phyloP scores from a whole-genome alignment of 345 rosid species.

The Boechera stricta region DNA sequence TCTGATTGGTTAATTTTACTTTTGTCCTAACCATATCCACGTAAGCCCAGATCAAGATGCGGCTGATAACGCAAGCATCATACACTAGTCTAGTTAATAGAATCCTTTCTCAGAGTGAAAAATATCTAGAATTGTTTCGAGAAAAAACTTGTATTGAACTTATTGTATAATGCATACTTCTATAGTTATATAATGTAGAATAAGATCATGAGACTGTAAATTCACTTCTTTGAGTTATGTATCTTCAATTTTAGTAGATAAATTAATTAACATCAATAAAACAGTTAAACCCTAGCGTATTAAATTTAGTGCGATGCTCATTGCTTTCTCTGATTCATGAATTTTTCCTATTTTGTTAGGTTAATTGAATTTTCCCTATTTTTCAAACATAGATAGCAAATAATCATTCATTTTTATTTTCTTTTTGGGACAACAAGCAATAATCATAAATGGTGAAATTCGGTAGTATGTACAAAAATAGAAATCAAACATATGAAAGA shows the following conservation, averaged over 20 bases:
- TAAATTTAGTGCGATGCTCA: not conserved
- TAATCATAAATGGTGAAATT: conserved; percentile 8
- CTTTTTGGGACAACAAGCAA: too few relatives aligned
- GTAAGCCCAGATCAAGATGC: conserved; percentile 43
- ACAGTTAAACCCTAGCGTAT: not conserved
- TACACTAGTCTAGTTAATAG: not conserved
- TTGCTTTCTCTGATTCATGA: conserved; percentile 32
- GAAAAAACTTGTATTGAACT: not conserved
- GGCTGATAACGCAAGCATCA: conserved; percentile 43
- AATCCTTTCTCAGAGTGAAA: not conserved
- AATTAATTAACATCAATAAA: not conserved
- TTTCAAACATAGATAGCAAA: conserved; percentile 22
- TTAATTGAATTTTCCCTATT: conserved; percentile 28
- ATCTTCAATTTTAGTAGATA: not conserved
- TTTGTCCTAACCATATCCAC: conserved; percentile 50
- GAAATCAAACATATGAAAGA: conserved; percentile 25
- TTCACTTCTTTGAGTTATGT: not conserved
- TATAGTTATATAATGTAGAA: not conserved
- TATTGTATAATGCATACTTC: not conserved
- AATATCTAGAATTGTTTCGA: not conserved
- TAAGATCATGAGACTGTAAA: not conserved
- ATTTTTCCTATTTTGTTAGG: conserved; percentile 21
- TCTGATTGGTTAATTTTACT: conserved; percentile 47
- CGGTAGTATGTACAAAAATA: conserved; percentile 36
- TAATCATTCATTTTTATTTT: conserved; percentile 15